phyloP scores from a whole-genome alignment of 2,329 filamentous ascomycete genomes.

The Arthrocladium fulminans region DNA sequence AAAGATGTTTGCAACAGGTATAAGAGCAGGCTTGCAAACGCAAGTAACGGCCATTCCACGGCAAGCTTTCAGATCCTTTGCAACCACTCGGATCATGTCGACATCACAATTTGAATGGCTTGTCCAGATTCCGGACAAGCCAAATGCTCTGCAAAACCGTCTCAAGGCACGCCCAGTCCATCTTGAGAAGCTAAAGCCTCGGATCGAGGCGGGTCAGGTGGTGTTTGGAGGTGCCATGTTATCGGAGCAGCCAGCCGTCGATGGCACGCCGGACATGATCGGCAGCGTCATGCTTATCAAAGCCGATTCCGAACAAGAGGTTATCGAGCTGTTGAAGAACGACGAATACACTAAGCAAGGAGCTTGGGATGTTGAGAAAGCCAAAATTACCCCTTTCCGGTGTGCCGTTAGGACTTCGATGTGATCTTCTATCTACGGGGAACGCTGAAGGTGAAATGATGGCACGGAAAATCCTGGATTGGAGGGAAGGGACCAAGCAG shows the following conservation, averaged over 20 bases:
- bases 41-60: not conserved
- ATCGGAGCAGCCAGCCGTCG: constrained; percentile 55
- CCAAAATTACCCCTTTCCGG: constrained; percentile 27
- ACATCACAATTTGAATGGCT: constrained; percentile 53
- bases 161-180: constrained; percentile 19
- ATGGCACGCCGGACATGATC: constrained; percentile 57
- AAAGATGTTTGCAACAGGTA: not conserved
- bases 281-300: constrained; percentile 62
- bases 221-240: constrained; percentile 53
- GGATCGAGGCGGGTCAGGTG: constrained; percentile 15
- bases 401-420: constrained; percentile 21
- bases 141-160: constrained; percentile 48
- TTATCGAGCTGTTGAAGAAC: constrained; percentile 54
- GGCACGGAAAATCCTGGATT: too few species aligned
- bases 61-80: not conserved
- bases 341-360: constrained; percentile 64
- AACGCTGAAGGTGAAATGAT: not conserved
- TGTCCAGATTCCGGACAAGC: constrained; percentile 59
- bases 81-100: constrained; percentile 5
- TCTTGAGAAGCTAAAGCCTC: constrained; percentile 16
- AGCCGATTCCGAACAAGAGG: constrained; percentile 61
- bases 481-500: too few species aligned
- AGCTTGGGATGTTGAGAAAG: constrained; percentile 73
- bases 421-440: constrained; percentile 6
- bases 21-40: not conserved